phyloP scores from a whole-genome alignment of 495 filamentous ascomycete genomes.

The Neurospora sublineolata region DNA sequence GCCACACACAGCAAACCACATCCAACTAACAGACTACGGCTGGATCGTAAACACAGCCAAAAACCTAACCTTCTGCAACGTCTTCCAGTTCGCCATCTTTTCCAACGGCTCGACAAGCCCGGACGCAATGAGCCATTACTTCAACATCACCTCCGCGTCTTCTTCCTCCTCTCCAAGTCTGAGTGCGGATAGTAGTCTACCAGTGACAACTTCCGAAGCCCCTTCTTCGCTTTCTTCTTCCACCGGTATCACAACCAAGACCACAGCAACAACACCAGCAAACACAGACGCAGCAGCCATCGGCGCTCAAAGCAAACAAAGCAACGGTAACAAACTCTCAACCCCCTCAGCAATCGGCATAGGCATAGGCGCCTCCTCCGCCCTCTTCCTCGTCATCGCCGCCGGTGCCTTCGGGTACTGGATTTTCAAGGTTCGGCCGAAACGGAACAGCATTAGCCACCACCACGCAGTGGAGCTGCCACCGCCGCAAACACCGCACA shows the following conservation, averaged over 20 bases:
- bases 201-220: not conserved
- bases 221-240: not conserved
- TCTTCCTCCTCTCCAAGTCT: not conserved
- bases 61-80: not conserved
- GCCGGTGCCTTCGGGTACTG: not conserved
- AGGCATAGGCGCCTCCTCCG: not conserved
- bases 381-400: not conserved
- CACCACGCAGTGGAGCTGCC: not conserved
- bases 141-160: not conserved
- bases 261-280: not conserved
- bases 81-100: not conserved
- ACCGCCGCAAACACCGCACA: not conserved
- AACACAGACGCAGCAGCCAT: not conserved
- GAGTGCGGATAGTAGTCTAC: not conserved
- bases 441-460: not conserved
- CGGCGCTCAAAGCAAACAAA: too few species aligned
- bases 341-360: not conserved
- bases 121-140: not conserved
- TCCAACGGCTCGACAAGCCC: not conserved
- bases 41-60: not conserved
- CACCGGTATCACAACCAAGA: not conserved
- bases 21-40: not conserved
- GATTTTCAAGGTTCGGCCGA: not conserved
- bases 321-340: too few species aligned
- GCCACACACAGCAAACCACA: not conserved